Evolutionary conservation across 2,329 filamentous ascomycete species (phyloP), one percentile per base, ranked within the genome.

Genomic region (Fusarium torreyae): DNA sequence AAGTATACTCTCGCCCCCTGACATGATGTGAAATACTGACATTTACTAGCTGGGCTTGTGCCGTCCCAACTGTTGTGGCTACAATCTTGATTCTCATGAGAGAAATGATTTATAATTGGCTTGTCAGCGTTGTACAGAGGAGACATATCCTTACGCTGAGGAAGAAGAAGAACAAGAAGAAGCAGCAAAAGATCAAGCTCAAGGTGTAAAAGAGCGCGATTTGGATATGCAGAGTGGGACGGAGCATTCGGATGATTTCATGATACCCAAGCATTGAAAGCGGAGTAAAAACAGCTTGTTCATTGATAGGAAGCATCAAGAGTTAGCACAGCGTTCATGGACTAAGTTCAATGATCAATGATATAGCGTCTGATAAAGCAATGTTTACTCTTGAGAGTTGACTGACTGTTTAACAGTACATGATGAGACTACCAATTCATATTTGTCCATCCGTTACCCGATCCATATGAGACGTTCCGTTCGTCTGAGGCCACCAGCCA

Each of bases 21-120:
- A 14, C 24, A 18, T 24, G 14, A 31, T 49, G 17, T 8, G 3
- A 26, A 14, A 10, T 45, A 11, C 40, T 57, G 39, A 59, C 18
- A 46, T 20, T 72, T 26, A n/a, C 50, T 34, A 87, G 92, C 78
- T 93, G 91, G 91, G 83, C 85, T 15, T 87, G 88, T 39, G 86
- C 87, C 0, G 81, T 84, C 0, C 88, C 88, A 0, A 85, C 87
- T 10, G 82, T 82, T 0, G 70, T 83, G 18, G 81, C 79, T 1
- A 88, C 86, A 0, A 79, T 86, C 9, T 20, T 87, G 5, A 77
- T 88, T 33, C 74, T 89, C 52, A 85, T 88, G 82, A 79, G 83
- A 46, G 84, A 85, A 11, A 81, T 81, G 70, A 84, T 88, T 18
- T 78, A 80, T 28, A 79, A 81, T 7, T 86, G 82, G 75, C 44